Evolutionary conservation across 2,329 filamentous ascomycete species (phyloP).

Genomic region (Arthrobotrys musiformis): DNA sequence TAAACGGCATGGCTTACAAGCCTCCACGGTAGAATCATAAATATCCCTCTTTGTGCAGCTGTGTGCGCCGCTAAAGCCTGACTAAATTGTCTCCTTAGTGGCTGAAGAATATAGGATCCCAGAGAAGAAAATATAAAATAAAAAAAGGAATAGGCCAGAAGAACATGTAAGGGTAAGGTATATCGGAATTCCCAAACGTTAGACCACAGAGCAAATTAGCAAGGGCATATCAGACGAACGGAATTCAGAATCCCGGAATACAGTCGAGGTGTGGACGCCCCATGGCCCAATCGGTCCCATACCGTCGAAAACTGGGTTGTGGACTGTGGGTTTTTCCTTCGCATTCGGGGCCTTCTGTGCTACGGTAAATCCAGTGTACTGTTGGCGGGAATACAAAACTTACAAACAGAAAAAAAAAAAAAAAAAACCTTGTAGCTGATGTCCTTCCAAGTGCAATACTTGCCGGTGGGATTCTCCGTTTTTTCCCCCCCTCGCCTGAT

Average conservation of each 20-base stretch:
- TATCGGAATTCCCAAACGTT: constrained; percentile 34
- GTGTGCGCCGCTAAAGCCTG: constrained; percentile 7
- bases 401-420: constrained; percentile 11
- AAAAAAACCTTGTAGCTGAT: constrained; percentile 49
- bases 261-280: constrained; percentile 31
- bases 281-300: constrained; percentile 30
- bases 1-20: constrained; percentile 8
- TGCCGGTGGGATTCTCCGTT: not conserved
- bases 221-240: constrained; percentile 54
- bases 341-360: constrained; percentile 40
- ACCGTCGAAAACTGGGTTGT: constrained; percentile 35
- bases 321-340: constrained; percentile 38
- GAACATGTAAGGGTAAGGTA: constrained; percentile 6
- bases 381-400: constrained; percentile 41
- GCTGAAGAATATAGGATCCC: not conserved
- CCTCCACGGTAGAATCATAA: constrained; percentile 8
- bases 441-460: constrained; percentile 18
- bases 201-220: constrained; percentile 41
- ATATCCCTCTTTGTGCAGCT: not conserved
- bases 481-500: not conserved
- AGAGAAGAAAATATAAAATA: constrained; percentile 28
- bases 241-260: constrained; percentile 41
- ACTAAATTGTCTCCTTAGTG: constrained; percentile 12
- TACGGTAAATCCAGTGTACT: constrained; percentile 38
- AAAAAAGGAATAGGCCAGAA: not conserved